Evolutionary conservation across 1,284 basidiomycete genomes (phyloP).

Genomic region (Irpex sp.): DNA sequence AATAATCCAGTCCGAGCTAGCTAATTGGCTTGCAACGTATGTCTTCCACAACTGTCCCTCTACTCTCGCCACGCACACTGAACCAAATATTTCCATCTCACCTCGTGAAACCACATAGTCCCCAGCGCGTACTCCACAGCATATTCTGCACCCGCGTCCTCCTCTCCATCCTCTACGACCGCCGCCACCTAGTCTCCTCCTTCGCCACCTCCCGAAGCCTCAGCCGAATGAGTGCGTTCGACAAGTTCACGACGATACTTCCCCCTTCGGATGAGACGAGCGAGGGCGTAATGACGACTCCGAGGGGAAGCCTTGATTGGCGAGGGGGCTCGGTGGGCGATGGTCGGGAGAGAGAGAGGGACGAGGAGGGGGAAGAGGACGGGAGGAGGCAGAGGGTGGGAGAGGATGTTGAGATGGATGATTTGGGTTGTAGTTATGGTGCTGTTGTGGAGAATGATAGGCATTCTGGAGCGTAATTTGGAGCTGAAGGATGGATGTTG

Average conservation of each 20-base stretch:
- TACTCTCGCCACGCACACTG: background rate
- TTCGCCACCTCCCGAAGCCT: conserved; percentile 12
- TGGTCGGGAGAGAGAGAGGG: too few relatives aligned
- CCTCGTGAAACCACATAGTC: conserved; percentile 20
- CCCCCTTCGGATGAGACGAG: background rate
- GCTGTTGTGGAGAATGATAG: background rate
- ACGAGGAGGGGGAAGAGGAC: background rate
- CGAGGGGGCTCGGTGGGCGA: background rate
- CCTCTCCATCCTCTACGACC: conserved; percentile 29
- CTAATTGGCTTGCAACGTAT: conserved; percentile 8
- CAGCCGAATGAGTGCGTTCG: background rate
- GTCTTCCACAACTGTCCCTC: background rate
- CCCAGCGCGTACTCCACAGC: conserved; percentile 41
- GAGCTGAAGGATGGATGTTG: background rate
- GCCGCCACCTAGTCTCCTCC: conserved; percentile 6
- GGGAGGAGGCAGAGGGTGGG: background rate
- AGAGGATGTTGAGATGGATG: background rate
- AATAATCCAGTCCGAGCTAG: background rate
- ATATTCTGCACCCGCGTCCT: conserved; percentile 39
- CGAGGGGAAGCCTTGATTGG: background rate
- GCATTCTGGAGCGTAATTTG: too few relatives aligned
- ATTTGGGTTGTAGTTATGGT: background rate
- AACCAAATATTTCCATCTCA: background rate
- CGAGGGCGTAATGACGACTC: background rate
- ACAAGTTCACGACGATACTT: conserved; percentile 5